Conservation (phyloP, 345 rosid species). For the Gossypium australe region DNA sequence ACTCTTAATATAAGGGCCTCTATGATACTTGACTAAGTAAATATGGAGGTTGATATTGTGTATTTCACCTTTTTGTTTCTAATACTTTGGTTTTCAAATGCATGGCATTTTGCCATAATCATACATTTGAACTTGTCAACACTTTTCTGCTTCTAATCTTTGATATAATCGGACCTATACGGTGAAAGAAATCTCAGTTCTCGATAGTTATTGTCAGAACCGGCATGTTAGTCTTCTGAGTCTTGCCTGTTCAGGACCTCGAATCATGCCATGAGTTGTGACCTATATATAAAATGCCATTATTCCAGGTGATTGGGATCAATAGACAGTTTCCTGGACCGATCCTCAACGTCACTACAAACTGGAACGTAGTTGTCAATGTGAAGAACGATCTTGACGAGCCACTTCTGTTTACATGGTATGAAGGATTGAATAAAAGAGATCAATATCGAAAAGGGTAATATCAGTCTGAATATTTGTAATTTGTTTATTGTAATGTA, state of each 20-base stretch:
- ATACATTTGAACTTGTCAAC: not conserved
- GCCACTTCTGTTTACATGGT: conserved; percentile 79
- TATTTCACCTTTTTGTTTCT: not conserved
- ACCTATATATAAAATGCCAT: not conserved
- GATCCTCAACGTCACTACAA: conserved; percentile 58
- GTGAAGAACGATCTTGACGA: conserved; percentile 69
- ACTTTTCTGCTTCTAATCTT: not conserved
- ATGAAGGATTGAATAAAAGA: conserved; percentile 11
- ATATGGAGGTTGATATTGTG: not conserved
- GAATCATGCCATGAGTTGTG: not conserved
- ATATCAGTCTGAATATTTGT: not conserved
- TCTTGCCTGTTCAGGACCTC: not conserved
- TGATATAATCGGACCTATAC: too few relatives aligned
- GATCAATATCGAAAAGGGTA: not conserved
- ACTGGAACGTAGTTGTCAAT: conserved; percentile 67
- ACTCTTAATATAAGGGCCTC: too few relatives aligned
- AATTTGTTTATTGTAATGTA: conserved; percentile 13
- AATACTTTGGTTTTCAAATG: not conserved
- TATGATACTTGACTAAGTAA: too few relatives aligned
- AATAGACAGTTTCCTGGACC: conserved; percentile 78
- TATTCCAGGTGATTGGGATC: conserved; percentile 48
- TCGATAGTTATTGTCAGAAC: not conserved
- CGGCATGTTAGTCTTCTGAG: not conserved
- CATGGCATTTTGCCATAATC: not conserved
- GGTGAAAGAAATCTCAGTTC: not conserved